Evolutionary conservation across 306 rosid genomes (phyloP), one percentile per base, ranked within the genome.

Genomic region (Lotus japonicus): DNA sequence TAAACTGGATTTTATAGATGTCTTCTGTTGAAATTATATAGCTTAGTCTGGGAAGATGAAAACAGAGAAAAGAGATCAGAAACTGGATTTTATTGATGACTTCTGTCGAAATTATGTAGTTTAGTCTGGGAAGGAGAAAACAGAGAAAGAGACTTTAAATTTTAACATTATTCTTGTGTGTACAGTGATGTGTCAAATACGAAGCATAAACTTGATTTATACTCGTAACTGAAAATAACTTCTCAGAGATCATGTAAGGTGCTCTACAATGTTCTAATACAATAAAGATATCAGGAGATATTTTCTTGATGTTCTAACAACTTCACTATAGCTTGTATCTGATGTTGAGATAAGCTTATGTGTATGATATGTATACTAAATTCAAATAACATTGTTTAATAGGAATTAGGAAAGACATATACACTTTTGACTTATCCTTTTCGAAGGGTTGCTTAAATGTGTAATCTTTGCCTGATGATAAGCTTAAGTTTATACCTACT

Each of bases 261-360:
- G 14, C 42, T 13, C 55, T 9, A 23, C 23, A 26, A 21, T 43
- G n/a, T 43, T 43, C 19, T 18, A 14, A 42, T 45, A 44, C 11
- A 35, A 1, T 23, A 23, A 63, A 21, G 14, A 31, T 68, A 56
- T 14, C 14, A 14, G 55, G 43, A 5, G n/a, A 23, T 26, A 26
- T 58, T 58, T 70, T 70, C 15, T 58, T 43, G 58, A 70, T 19
- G 42, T 70, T 63, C 54, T 63, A 43, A 35, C 39, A 63, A 43
- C 68, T 52, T 52, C 31, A 19, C 41, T 39, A 15, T 53, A 31
- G 46, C 4, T 4, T 45, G 12, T 52, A 38, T 13, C 48, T 72
- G 35, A 5, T 42, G 41, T 46, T 52, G 77, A 48, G 42, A 53
- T 42, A 41, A 33, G 26, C 31, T 41, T n/a, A n/a, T 73, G 21